Base-by-base conservation (phyloP, 2,329 filamentous ascomycete species). In the Clonostachys sp. region DNA sequence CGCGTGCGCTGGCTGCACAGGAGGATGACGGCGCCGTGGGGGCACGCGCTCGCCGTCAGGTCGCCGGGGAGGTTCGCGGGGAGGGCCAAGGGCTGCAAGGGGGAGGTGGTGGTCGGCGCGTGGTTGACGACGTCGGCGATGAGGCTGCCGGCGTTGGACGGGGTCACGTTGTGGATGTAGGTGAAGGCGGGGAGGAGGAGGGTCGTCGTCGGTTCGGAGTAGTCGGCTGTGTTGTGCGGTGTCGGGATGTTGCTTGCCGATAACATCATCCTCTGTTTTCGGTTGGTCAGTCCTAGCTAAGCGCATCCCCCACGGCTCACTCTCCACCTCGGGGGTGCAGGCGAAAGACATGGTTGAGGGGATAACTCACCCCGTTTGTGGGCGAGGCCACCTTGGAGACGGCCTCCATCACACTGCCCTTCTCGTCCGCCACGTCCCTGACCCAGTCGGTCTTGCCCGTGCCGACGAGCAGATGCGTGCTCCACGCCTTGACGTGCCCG, bases 401-500 rank as follows among this genome's bases (percentile, higher is more conserved):
- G 2, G 87, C 88, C 70, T 90, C 75, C 88, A 92, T 92, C 34
- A 92, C 78, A 61, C 86, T 90, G 6, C 87, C 87, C 66, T 88
- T 85, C 73, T 97, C 94, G 61, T 97, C 88, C 48, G 81, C 83
- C 42, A 96, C 89, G 70, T 95, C 87, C 50, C 89, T 73, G 61
- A 92, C 87, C 94, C 94, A 99, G 68, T 99, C 94, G 24, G 85
- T 80, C 79, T 96, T 96, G 51, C 91, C 89, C n/a, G 94, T 99
- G 20, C 90, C 94, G 14, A 97, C 90, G 34, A 99, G 73, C 51
- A 96, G 63, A 68, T 99, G 94, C 17, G 91, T 94, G 59, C 82
- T 85, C 87, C 90, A 97, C 35, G 84, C 89, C 60, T 90, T 88
- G 52, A 96, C 80, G 50, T 87, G 76, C 1, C 92, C 94, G 62